These are phyloP conservation scores for Nicotiana benthamiana DNA, from an alignment of 257 asterid genomes.

Conservation along the genomic window DNA sequence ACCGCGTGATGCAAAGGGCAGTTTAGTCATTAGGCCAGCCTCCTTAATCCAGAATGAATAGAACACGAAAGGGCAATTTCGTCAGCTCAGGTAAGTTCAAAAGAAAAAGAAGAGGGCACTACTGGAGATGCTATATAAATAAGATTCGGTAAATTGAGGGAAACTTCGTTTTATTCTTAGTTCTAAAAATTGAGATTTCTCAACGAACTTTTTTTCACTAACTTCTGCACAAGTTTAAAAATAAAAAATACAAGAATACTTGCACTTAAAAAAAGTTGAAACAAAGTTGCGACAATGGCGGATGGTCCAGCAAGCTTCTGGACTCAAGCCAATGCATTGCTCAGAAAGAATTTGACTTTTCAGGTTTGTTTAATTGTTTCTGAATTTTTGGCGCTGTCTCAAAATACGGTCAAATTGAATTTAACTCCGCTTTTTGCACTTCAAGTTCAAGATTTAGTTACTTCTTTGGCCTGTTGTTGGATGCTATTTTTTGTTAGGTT, in stretches of 20 bases:
- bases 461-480: not conserved
- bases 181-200: not conserved
- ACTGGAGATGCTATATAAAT: not conserved
- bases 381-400: not conserved
- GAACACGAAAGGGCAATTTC: constrained; percentile 24
- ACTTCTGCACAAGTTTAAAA: not conserved
- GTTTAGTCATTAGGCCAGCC: constrained; percentile 14
- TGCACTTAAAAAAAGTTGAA: not conserved
- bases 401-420: not conserved
- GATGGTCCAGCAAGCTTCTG: constrained; percentile 57
- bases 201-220: not conserved
- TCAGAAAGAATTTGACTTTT: constrained; percentile 72
- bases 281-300: constrained; percentile 19
- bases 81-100: constrained; percentile 6
- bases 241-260: not conserved
- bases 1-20: constrained; percentile 9
- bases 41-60: not conserved
- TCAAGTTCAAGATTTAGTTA: not conserved
- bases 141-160: not conserved
- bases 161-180: not conserved
- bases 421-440: not conserved
- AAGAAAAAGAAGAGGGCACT: not conserved
- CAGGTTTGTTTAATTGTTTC: constrained; percentile 42
- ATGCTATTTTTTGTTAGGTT: not conserved
- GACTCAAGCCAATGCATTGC: constrained; percentile 88